Evolutionary conservation across 2,329 filamentous ascomycete species (phyloP).

Genomic region (Calonectria multiphialidica): DNA sequence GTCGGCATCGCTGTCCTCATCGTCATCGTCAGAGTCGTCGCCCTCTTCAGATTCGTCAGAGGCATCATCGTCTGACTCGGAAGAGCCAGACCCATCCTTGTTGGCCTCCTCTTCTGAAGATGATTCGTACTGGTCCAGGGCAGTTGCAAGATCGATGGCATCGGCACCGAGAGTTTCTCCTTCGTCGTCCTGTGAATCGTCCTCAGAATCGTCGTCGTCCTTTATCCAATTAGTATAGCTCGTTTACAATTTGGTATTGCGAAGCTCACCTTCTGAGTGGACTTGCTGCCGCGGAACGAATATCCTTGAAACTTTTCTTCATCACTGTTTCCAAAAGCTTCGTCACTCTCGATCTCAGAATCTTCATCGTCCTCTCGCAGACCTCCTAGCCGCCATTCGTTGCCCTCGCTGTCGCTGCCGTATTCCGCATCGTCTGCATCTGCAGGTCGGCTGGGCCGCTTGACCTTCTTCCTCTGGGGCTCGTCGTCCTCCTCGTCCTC

Average conservation of each 20-base stretch:
- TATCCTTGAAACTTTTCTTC: slow-evolving; percentile 87
- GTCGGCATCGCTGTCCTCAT: slow-evolving; percentile 65
- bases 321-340: slow-evolving; percentile 90
- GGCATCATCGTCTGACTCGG: slow-evolving; percentile 58
- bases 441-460: slow-evolving; percentile 54
- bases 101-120: slow-evolving; percentile 62
- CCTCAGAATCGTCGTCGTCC: slow-evolving; percentile 71
- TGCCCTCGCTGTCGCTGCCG: slow-evolving; percentile 87
- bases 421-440: slow-evolving; percentile 74
- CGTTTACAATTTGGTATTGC: no score
- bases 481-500: slow-evolving; percentile 67
- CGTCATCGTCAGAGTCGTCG: slow-evolving; percentile 61
- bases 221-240: slow-evolving; percentile 26
- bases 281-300: slow-evolving; percentile 63
- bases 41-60: slow-evolving; percentile 56
- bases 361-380: slow-evolving; percentile 69
- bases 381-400: slow-evolving; percentile 84
- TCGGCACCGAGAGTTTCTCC: slow-evolving; percentile 70
- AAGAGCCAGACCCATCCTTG: slow-evolving; percentile 58
- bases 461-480: slow-evolving; percentile 55
- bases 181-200: slow-evolving; percentile 65
- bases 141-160: slow-evolving; percentile 69
- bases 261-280: slow-evolving; percentile 47
- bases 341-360: slow-evolving; percentile 75
- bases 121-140: slow-evolving; percentile 67